Evolutionary conservation across 2,329 filamentous ascomycete species (phyloP).

Genomic region (Blastomyces percursus): DNA sequence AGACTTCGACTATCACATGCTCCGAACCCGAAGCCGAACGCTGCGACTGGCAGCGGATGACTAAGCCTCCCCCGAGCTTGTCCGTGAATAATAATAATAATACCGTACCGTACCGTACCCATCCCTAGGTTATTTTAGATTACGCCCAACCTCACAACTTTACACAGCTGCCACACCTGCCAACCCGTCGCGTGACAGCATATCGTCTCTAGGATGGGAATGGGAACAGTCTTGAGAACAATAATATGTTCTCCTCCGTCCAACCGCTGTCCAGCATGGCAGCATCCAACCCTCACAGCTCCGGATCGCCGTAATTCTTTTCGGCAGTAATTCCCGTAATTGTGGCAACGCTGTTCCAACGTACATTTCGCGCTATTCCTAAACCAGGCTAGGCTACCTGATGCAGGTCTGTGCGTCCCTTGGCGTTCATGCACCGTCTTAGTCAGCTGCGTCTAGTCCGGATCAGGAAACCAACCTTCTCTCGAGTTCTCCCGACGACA

Average conservation of each 20-base stretch:
- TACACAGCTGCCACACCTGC: background rate
- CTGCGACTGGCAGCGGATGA: no score
- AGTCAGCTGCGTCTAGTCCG: background rate
- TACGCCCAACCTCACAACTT: background rate
- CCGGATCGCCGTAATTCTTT: background rate
- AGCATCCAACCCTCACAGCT: background rate
- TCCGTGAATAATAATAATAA: background rate
- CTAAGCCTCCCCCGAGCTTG: background rate
- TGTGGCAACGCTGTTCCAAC: background rate
- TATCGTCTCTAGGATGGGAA: background rate
- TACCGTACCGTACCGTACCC: no score
- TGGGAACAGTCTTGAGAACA: background rate
- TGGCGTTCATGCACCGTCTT: background rate
- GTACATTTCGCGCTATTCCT: background rate
- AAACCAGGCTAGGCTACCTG: background rate
- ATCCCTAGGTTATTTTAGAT: no score
- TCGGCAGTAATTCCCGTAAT: background rate
- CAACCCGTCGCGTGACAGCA: slow-evolving; percentile 1
- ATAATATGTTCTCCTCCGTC: no score
- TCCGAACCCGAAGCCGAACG: background rate
- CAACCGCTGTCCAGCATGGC: no score
- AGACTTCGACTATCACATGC: background rate
- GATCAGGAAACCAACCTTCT: background rate
- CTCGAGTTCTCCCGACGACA: no score
- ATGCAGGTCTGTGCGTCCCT: background rate